Evolutionary conservation across 352 stramenopile species (phyloP).

Genomic region (Elongisporangium prolatum): DNA sequence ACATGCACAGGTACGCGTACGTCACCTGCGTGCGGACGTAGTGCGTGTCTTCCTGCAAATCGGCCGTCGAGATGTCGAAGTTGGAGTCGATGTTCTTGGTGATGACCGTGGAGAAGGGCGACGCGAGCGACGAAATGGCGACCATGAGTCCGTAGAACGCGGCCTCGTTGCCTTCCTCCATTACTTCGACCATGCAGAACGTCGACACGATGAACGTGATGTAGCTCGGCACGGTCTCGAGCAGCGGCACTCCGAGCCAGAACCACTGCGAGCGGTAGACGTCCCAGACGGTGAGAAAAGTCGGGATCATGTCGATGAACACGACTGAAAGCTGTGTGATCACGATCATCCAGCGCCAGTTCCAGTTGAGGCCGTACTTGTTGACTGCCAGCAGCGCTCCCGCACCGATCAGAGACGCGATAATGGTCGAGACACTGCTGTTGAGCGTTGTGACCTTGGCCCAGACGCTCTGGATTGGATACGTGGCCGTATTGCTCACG

Average conservation of each 20-base stretch:
- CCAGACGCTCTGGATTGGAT: conserved; percentile 18
- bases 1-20: conserved; percentile 31
- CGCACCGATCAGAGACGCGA: conserved; percentile 10
- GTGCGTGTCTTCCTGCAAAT: conserved; percentile 32
- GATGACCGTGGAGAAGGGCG: conserved; percentile 42
- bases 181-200: conserved; percentile 49
- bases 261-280: conserved; percentile 54
- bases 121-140: conserved; percentile 30
- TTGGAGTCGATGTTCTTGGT: conserved; percentile 51
- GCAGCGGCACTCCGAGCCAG: conserved; percentile 40
- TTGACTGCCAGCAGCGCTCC: conserved; percentile 15
- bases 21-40: conserved; percentile 28
- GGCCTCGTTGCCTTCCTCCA: conserved; percentile 40
- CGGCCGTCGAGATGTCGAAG: conserved; percentile 32
- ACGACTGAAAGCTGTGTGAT: conserved; percentile 24
- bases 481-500: conserved; percentile 16
- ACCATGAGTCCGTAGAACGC: conserved; percentile 43
- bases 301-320: conserved; percentile 36
- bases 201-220: conserved; percentile 48
- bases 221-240: conserved; percentile 33
- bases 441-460: conserved; percentile 18
- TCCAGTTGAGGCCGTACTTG: conserved; percentile 23
- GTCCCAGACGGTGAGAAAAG: conserved; percentile 46
- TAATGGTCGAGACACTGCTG: conserved; percentile 18
- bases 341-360: conserved; percentile 23